Evolutionary conservation across 2,329 filamentous ascomycete species (phyloP), one percentile per base, ranked within the genome.

Genomic region (Fusarium cyanostomum): DNA sequence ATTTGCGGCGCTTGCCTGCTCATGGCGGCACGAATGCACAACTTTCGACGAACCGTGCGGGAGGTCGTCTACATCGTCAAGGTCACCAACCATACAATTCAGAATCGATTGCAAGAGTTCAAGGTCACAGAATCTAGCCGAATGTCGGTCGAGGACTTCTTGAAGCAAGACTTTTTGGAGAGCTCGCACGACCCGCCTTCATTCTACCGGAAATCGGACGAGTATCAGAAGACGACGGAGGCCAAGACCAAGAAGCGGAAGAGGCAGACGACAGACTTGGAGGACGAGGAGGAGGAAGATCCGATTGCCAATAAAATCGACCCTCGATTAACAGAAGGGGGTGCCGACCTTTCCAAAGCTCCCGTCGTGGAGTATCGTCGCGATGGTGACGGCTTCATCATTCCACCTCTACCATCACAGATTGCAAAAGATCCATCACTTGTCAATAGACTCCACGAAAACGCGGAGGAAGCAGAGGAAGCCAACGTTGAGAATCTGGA

Each of bases 1-100:
- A 89, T 98, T 52, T 97, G 94, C 75, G 95, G 95, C 61, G 95
- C 95, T 11, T 96, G 94, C 67, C 85, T 99, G 43, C 91, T 99
- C 60, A 89, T 99, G 75, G 95, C 95, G 7, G 94, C 95, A 8
- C 91, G 95, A 49, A 98, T 98, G 90, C 96, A 97, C 84, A 98
- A 98, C 77, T 99, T 96, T 74, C 90, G 94, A 39, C 89, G 95
- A 15, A 97, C 93, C 0, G 88, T 96, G 11, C 87, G 93, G 27
- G 95, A 99, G 77, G 91, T 99, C 8, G 94, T 98, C n/a, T 98
- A 97, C 74, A 92, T 97, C 33, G 94, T 97, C 74, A 98, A 97
- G 74, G 94, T 98, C 46, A 96, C 94, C 37, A 96, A 96, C 66
- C 86, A 92, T 60, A 99, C 95, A 8, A 92, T 99, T 59, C 91